A percentile compares a stretch with the other conserved stretches of the same genome.
These are phyloP conservation scores for Ophiostoma sp. DNA, from an alignment of 2,329 filamentous ascomycete species.

Conservation along the genomic window DNA sequence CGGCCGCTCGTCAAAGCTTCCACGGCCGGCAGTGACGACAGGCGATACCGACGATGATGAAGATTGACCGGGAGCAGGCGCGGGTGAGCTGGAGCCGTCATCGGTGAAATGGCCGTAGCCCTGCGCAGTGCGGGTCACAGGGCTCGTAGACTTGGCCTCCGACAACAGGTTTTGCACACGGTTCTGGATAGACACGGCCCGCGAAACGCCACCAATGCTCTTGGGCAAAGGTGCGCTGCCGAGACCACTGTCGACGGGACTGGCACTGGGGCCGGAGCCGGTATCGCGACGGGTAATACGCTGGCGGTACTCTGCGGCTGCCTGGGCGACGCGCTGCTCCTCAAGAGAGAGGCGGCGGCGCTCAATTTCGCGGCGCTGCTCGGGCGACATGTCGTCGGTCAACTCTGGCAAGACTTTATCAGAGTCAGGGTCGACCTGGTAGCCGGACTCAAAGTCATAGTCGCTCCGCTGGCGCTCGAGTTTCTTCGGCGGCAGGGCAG, in stretches of 20 bases:
- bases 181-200: conserved; percentile 83
- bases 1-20: conserved; percentile 21
- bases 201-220: conserved; percentile 54
- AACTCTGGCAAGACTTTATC: conserved; percentile 56
- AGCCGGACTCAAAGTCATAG: conserved; percentile 61
- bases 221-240: conserved; percentile 36
- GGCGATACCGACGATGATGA: conserved; percentile 25
- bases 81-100: conserved; percentile 31
- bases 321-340: conserved; percentile 81
- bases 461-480: conserved; percentile 56
- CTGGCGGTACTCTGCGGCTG: conserved; percentile 80
- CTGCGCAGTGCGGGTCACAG: conserved; percentile 66
- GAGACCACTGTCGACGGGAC: conserved; percentile 27
- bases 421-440: conserved; percentile 57
- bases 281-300: conserved; percentile 61
- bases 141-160: conserved; percentile 60
- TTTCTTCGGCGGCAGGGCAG: conserved; percentile 40
- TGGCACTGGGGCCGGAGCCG: neutral
- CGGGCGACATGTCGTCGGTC: conserved; percentile 69
- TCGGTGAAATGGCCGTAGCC: conserved; percentile 81
- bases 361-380: conserved; percentile 86
- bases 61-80: conserved; percentile 19
- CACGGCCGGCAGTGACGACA: conserved; percentile 23
- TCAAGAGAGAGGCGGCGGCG: conserved; percentile 75
- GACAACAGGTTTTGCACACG: conserved; percentile 80